Evolutionary conservation across 768 basidiomycete genomes (phyloP).

Genomic region (Mycena venus): DNA sequence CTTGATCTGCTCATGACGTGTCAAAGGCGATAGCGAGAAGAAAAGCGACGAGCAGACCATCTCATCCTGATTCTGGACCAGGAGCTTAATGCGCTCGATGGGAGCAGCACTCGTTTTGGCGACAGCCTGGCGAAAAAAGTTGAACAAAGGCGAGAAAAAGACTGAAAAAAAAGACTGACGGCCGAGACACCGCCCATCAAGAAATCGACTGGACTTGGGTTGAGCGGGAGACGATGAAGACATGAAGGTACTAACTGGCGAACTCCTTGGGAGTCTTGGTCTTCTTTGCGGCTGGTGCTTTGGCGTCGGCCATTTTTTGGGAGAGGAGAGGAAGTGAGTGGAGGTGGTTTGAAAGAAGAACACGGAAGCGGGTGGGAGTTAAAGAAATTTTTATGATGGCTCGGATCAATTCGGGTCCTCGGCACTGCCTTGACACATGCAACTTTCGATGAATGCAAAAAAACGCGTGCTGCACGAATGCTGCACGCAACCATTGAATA

Average conservation of each 20-base stretch:
- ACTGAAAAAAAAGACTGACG: slow-evolving; percentile 57
- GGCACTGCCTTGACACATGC: not conserved
- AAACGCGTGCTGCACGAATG: too few relatives aligned
- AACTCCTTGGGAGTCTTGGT: slow-evolving; percentile 94
- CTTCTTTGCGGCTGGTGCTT: slow-evolving; percentile 73
- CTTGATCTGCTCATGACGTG: slow-evolving; percentile 84
- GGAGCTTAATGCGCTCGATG: slow-evolving; percentile 99
- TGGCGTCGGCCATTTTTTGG: slow-evolving; percentile 82
- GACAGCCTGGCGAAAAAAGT: slow-evolving; percentile 76
- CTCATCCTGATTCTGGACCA: slow-evolving; percentile 99
- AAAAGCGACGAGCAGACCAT: slow-evolving; percentile 72
- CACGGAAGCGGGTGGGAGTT: slow-evolving; percentile 40
- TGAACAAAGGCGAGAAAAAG: slow-evolving; percentile 35
- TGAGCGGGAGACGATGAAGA: slow-evolving; percentile 31
- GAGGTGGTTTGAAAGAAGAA: slow-evolving; percentile 67
- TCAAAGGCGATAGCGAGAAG: slow-evolving; percentile 40
- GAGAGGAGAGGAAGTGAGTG: slow-evolving; percentile 52
- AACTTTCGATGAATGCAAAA: too few relatives aligned
- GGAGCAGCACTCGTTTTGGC: slow-evolving; percentile 99
- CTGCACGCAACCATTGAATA: slow-evolving; percentile 2
- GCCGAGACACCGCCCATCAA: slow-evolving; percentile 97
- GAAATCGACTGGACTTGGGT: slow-evolving; percentile 79
- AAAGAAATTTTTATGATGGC: slow-evolving; percentile 56
- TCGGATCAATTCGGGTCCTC: slow-evolving; percentile 3
- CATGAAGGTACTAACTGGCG: slow-evolving; percentile 48